Evolutionary conservation across 805 yeast species (phyloP).

Genomic region (Torulaspora microellipsoides): DNA sequence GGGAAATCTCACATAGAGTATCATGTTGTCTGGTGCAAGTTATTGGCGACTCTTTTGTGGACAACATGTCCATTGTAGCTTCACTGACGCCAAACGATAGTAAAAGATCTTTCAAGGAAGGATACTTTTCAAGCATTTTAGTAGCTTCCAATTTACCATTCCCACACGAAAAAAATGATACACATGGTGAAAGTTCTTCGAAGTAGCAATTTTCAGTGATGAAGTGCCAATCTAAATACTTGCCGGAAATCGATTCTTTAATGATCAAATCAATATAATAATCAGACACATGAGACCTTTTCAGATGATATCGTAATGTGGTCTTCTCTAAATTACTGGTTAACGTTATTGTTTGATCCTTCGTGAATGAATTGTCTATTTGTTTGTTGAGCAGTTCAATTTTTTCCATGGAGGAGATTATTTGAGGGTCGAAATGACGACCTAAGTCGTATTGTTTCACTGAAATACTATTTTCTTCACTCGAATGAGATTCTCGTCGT

Average conservation of each 20-base stretch:
- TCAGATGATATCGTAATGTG: neutral
- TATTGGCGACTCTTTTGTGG: constrained; percentile 1
- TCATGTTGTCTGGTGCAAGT: constrained; percentile 14
- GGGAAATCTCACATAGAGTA: constrained; percentile 17
- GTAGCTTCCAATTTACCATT: neutral
- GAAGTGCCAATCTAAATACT: constrained; percentile 30
- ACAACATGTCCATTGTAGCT: constrained; percentile 1
- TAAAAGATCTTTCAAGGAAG: constrained; percentile 11
- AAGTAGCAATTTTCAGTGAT: constrained; percentile 14
- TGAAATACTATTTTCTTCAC: constrained; percentile 1
- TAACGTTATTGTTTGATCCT: neutral
- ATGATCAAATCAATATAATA: constrained; percentile 18
- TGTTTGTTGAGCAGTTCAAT: constrained; percentile 7
- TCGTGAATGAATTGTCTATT: constrained; percentile 4
- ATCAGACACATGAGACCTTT: constrained; percentile 6
- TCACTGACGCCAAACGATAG: constrained; percentile 20
- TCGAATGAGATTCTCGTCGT: too few relatives aligned
- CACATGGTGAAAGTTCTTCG: constrained; percentile 5
- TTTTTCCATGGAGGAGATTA: constrained; percentile 12
- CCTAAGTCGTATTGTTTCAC: constrained; percentile 23
- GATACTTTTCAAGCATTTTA: constrained; percentile 2
- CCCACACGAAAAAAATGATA: neutral
- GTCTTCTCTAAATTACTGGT: neutral
- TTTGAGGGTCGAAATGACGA: constrained; percentile 16
- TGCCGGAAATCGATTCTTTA: constrained; percentile 19